Conservation (phyloP, 441 rosid species). For the Pelargonium cotyledonis region DNA sequence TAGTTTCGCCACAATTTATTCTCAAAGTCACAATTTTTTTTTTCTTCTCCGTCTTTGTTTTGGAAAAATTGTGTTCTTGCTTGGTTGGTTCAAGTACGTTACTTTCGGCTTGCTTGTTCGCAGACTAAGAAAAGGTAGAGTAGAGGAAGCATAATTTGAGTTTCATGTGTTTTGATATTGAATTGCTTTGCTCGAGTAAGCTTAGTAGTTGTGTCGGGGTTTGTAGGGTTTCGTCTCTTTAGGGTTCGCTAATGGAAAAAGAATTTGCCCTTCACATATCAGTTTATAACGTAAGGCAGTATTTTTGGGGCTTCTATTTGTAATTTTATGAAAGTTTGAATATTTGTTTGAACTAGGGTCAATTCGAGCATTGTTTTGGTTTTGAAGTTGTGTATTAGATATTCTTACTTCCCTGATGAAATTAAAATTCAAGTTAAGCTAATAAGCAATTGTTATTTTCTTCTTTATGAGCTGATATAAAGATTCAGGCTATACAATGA, state of each 20-base stretch:
- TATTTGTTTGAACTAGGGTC: constrained; percentile 30
- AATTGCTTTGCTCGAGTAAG: not conserved
- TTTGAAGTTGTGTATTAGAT: not conserved
- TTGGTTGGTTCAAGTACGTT: constrained; percentile 13
- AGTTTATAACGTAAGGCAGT: not conserved
- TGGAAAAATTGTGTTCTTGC: not conserved
- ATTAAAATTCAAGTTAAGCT: not conserved
- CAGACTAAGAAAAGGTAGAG: constrained; percentile 4
- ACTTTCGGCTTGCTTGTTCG: constrained; percentile 6
- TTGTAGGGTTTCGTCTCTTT: constrained; percentile 6
- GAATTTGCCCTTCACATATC: not conserved
- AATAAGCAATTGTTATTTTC: not conserved
- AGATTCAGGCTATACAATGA: not conserved
- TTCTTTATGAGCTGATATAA: not conserved
- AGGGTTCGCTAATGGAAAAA: not conserved
- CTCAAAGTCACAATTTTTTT: not conserved
- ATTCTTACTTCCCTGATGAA: not conserved
- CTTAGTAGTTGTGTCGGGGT: constrained; percentile 11
- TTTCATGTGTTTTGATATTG: not conserved
- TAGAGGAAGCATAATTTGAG: not conserved
- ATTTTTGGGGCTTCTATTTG: not conserved
- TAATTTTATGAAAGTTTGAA: not conserved
- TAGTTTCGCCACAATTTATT: not conserved
- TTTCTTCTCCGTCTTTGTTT: not conserved
- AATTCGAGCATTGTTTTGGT: constrained; percentile 6